Conservation (phyloP, 176 grass and related monocot genomes). For the Ampelocalamus luodianensis region DNA sequence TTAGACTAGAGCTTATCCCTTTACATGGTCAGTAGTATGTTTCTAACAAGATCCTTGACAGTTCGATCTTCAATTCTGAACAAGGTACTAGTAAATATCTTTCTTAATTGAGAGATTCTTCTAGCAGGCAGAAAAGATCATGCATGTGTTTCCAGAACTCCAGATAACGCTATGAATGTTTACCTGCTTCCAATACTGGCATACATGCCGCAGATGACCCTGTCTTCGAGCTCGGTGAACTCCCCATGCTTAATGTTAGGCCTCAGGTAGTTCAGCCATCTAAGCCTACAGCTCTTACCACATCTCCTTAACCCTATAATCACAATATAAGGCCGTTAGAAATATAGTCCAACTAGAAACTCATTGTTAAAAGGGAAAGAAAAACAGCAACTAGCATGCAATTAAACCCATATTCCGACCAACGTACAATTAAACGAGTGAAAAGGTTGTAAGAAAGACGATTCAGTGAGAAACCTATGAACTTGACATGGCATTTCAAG, state of each 20-base stretch:
- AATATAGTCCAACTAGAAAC: neutral
- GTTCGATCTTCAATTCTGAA: neutral
- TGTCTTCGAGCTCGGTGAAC: slow-evolving; percentile 88
- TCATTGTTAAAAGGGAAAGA: neutral
- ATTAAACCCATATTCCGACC: neutral
- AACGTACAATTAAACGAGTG: neutral
- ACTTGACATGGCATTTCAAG: slow-evolving; percentile 29
- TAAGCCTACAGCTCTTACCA: slow-evolving; percentile 93
- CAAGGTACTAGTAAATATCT: neutral
- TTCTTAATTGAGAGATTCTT: neutral
- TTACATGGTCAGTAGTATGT: neutral
- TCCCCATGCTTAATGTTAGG: slow-evolving; percentile 94
- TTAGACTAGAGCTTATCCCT: neutral
- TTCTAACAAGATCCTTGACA: neutral
- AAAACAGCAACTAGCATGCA: neutral
- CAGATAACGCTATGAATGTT: neutral
- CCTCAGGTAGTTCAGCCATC: slow-evolving; percentile 97
- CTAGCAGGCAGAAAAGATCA: neutral
- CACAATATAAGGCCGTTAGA: neutral
- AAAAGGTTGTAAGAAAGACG: neutral
- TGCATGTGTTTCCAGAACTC: neutral
- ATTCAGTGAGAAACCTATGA: neutral
- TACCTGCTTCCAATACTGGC: slow-evolving; percentile 94
- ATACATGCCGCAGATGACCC: slow-evolving; percentile 80
- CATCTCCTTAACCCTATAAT: slow-evolving; percentile 81